A percentile compares a stretch with the other conserved stretches of the same genome.
phyloP scores from a whole-genome alignment of 164 flowering plant genomes.

The Chloranthus sessilifolius region DNA sequence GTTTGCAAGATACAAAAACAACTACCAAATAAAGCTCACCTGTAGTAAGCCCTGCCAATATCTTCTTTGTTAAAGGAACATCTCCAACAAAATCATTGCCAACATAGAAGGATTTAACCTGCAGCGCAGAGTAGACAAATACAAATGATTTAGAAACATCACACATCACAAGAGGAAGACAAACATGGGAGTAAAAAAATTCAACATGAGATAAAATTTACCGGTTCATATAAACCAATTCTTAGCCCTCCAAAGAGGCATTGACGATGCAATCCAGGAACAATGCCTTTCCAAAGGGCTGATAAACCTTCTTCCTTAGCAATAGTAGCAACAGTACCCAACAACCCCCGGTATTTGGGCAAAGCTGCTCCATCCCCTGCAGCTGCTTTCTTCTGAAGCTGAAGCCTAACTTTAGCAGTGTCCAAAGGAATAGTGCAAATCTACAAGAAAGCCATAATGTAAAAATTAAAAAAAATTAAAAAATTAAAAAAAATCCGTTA shows the following conservation, averaged over 20 bases:
- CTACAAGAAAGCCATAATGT: constrained; percentile 30
- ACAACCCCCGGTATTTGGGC: constrained; percentile 76
- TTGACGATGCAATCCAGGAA: constrained; percentile 94
- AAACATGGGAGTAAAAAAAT: background rate
- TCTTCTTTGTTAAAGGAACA: constrained; percentile 59
- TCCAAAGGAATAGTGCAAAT: constrained; percentile 90
- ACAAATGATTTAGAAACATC: background rate
- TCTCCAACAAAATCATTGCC: constrained; percentile 71
- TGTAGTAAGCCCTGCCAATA: constrained; percentile 79
- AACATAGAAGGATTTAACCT: constrained; percentile 70
- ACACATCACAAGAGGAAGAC: background rate
- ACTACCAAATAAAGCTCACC: constrained; percentile 40
- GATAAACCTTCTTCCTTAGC: constrained; percentile 84
- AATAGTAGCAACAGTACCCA: constrained; percentile 78
- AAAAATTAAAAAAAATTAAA: background rate
- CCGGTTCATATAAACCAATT: constrained; percentile 88
- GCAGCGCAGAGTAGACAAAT: constrained; percentile 19
- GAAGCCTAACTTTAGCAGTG: constrained; percentile 94
- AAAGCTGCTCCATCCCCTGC: constrained; percentile 39
- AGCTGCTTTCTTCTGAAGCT: constrained; percentile 70
- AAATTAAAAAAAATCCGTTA: too few relatives aligned
- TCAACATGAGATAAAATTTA: constrained; percentile 26
- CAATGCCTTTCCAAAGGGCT: constrained; percentile 90
- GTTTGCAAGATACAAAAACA: too few relatives aligned
- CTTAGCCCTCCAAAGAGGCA: constrained; percentile 86